phyloP scores from a whole-genome alignment of 192 early-diverging fungal species.

The Linnemannia exigua region DNA sequence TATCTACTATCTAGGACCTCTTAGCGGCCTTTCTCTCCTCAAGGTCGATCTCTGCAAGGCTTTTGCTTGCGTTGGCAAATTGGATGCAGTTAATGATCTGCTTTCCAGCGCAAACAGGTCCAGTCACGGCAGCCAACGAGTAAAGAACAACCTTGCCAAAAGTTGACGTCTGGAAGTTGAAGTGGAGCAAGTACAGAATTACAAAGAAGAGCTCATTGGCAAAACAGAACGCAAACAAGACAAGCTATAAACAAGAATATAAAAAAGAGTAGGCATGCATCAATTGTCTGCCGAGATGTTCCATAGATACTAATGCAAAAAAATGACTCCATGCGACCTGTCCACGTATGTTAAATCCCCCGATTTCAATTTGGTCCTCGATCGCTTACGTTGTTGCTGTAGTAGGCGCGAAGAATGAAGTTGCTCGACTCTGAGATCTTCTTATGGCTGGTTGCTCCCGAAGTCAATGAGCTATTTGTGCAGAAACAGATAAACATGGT shows the following conservation, averaged over 20 bases:
- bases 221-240: constrained; percentile 94
- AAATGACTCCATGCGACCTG: neutral
- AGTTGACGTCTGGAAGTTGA: constrained; percentile 41
- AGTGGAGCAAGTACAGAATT: constrained; percentile 81
- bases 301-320: neutral
- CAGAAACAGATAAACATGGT: neutral
- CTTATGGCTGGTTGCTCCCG: constrained; percentile 93
- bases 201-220: constrained; percentile 96
- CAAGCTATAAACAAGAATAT: constrained; percentile 56
- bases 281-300: neutral
- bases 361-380: neutral
- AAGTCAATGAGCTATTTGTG: constrained; percentile 75
- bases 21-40: constrained; percentile 60
- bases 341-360: neutral
- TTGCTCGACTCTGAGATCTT: constrained; percentile 81
- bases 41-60: constrained; percentile 80
- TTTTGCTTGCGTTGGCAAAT: constrained; percentile 87
- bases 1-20: constrained; percentile 20
- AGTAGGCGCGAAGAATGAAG: constrained; percentile 89
- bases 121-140: constrained; percentile 32
- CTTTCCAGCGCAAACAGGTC: constrained; percentile 86
- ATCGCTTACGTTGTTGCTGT: constrained; percentile 83
- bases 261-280: neutral
- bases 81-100: constrained; percentile 96
- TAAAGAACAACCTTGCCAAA: constrained; percentile 40